Conservation (phyloP, 2,329 filamentous ascomycete genomes). For the Coniella lustricola region DNA sequence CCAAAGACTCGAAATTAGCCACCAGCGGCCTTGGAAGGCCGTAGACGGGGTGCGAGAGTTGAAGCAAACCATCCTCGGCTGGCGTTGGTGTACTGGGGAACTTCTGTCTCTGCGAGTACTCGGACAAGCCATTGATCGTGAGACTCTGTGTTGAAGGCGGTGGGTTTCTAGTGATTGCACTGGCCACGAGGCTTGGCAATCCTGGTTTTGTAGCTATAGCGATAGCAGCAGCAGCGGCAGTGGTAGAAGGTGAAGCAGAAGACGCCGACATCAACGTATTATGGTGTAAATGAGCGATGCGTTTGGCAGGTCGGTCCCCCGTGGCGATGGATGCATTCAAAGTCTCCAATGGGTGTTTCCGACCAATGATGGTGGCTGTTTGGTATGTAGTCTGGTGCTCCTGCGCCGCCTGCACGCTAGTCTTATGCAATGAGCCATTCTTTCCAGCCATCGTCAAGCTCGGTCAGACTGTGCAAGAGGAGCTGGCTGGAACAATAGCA, state of each 20-base stretch:
- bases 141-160: not conserved
- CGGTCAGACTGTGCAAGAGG: not conserved
- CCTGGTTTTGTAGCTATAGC: not conserved
- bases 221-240: too few relatives aligned
- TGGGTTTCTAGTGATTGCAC: slow-evolving; percentile 33
- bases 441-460: slow-evolving; percentile 8
- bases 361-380: slow-evolving; percentile 18
- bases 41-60: slow-evolving; percentile 57
- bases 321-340: not conserved
- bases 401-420: slow-evolving; percentile 19
- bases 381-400: slow-evolving; percentile 16
- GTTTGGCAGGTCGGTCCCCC: not conserved
- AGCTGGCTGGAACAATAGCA: not conserved
- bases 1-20: slow-evolving; percentile 56
- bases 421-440: slow-evolving; percentile 20
- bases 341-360: slow-evolving; percentile 20
- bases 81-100: slow-evolving; percentile 48
- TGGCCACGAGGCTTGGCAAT: slow-evolving; percentile 28
- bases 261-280: slow-evolving; percentile 6
- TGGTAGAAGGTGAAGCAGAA: too few relatives aligned
- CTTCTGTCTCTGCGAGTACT: slow-evolving; percentile 50
- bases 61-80: slow-evolving; percentile 47
- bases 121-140: slow-evolving; percentile 27
- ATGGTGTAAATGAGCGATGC: slow-evolving; percentile 4
- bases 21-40: slow-evolving; percentile 53